Evolutionary conservation across 2,329 filamentous ascomycete genomes (phyloP).

Genomic region (Pyrenophora teres): DNA sequence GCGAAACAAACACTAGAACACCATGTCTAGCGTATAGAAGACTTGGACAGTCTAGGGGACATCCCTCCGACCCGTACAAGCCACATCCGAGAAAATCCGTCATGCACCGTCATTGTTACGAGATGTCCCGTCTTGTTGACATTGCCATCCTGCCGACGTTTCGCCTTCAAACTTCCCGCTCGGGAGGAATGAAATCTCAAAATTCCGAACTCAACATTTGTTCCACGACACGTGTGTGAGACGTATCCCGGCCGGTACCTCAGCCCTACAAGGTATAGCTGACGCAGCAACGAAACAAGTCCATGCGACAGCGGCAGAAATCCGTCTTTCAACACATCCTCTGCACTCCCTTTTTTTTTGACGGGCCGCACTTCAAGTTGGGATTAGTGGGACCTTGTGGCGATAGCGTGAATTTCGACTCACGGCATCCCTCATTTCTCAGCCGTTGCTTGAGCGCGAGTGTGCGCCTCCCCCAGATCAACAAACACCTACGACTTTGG

Average conservation of each 20-base stretch:
- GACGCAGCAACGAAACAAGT: conserved; percentile 7
- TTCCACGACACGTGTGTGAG: background rate
- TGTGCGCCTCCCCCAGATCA: background rate
- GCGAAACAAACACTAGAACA: background rate
- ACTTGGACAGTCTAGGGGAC: conserved; percentile 1
- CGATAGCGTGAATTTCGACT: conserved; percentile 2
- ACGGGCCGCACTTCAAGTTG: conserved; percentile 1
- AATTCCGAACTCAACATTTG: background rate
- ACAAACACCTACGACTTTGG: background rate
- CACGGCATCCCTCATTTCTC: background rate
- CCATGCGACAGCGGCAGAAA: background rate
- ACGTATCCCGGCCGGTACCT: background rate
- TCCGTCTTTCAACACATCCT: background rate
- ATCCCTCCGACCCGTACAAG: conserved; percentile 4
- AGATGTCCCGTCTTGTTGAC: background rate
- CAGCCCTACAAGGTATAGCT: conserved; percentile 9
- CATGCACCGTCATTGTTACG: background rate
- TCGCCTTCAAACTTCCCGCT: background rate
- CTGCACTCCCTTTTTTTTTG: background rate
- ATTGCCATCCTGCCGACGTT: background rate
- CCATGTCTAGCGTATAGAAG: background rate
- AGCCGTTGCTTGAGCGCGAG: background rate
- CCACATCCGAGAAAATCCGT: conserved; percentile 8
- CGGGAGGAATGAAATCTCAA: background rate
- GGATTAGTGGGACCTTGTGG: background rate